Conservation (phyloP, 2,329 filamentous ascomycete species). For the Geosmithia putterillii region DNA sequence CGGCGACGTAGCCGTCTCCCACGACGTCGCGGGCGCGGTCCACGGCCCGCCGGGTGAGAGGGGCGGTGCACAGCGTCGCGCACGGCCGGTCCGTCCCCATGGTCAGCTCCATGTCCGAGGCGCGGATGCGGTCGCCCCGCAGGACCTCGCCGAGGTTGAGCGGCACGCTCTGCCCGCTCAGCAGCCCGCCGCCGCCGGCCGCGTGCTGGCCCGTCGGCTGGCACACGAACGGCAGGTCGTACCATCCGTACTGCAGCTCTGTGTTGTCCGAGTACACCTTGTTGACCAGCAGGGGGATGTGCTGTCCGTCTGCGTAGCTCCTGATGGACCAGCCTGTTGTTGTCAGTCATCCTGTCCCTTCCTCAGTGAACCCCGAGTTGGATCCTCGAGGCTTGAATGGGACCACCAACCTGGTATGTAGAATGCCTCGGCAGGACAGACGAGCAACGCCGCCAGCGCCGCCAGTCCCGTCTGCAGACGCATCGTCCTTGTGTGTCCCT, state of each 20-base stretch:
- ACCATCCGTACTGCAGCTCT: constrained; percentile 84
- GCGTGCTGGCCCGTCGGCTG: constrained; percentile 58
- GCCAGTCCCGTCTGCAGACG: constrained; percentile 21
- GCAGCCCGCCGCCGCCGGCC: constrained; percentile 52
- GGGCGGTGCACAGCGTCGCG: constrained; percentile 57
- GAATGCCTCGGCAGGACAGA: constrained; percentile 44
- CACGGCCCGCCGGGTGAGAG: constrained; percentile 52
- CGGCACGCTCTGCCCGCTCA: constrained; percentile 65
- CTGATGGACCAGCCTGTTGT: constrained; percentile 64
- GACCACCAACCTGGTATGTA: constrained; percentile 68
- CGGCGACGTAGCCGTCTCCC: constrained; percentile 68
- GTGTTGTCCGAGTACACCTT: constrained; percentile 86
- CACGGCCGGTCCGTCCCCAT: constrained; percentile 69
- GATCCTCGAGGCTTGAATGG: not conserved
- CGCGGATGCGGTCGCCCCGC: constrained; percentile 73
- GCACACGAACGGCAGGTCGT: constrained; percentile 78
- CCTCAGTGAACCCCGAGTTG: not conserved
- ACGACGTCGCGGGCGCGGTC: constrained; percentile 60
- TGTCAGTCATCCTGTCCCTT: constrained; percentile 2
- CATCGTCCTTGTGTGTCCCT: constrained; percentile 5
- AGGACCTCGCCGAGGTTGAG: constrained; percentile 81
- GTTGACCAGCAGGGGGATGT: constrained; percentile 78
- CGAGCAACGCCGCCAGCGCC: constrained; percentile 27
- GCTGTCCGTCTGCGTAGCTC: constrained; percentile 63
- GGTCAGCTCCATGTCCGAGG: constrained; percentile 69